Conservation (phyloP, 352 stramenopile genomes). For the Phytophthora vignae region DNA sequence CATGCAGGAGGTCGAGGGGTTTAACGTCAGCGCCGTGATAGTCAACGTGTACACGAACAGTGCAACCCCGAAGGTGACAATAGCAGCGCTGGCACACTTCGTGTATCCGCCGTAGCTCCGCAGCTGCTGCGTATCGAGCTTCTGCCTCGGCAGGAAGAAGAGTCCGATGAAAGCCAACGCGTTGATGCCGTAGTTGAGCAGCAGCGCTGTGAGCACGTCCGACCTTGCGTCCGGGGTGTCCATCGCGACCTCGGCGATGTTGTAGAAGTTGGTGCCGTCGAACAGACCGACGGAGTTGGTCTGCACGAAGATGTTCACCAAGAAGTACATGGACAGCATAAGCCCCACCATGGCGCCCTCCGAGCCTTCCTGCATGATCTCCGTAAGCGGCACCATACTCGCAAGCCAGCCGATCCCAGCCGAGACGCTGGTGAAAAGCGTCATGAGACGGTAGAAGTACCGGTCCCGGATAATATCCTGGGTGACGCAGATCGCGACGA, state of each 20-base stretch:
- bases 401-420: constrained; percentile 23
- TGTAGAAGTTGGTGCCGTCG: constrained; percentile 43
- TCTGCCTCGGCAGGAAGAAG: constrained; percentile 46
- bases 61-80: constrained; percentile 30
- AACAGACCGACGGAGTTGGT: constrained; percentile 40
- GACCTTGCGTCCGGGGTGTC: constrained; percentile 23
- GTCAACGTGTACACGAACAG: constrained; percentile 47
- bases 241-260: constrained; percentile 5
- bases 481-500: constrained; percentile 26
- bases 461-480: constrained; percentile 33
- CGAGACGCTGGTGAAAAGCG: constrained; percentile 19
- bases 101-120: constrained; percentile 62
- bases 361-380: constrained; percentile 56
- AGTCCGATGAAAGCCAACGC: constrained; percentile 33
- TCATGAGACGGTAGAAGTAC: constrained; percentile 35
- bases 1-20: constrained; percentile 41
- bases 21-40: constrained; percentile 55
- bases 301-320: constrained; percentile 42
- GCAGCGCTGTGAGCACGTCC: constrained; percentile 37
- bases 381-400: constrained; percentile 43
- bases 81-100: constrained; percentile 41
- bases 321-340: constrained; percentile 43
- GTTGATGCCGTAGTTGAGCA: constrained; percentile 46
- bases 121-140: constrained; percentile 57
- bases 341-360: constrained; percentile 51